A percentile compares a stretch with the other conserved stretches of the same genome.
These are phyloP conservation scores for Colletotrichum orchidophilum DNA, from an alignment of 2,329 filamentous ascomycete genomes.

Conservation along the genomic window DNA sequence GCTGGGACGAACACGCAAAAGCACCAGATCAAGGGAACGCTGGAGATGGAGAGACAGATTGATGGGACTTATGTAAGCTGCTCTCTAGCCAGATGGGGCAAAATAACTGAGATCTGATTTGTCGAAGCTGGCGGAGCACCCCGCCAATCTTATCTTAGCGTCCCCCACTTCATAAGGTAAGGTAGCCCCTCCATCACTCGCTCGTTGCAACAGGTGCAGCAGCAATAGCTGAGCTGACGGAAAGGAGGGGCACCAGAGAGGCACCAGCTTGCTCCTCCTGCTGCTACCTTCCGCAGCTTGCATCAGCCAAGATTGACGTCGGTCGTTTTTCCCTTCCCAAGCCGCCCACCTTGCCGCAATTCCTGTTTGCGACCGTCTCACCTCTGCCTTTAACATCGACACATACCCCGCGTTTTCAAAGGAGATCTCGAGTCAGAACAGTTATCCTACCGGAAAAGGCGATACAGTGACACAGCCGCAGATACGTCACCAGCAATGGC, in stretches of 20 bases:
- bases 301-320: conserved; percentile 33
- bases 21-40: neutral
- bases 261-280: neutral
- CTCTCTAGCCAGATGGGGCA: neutral
- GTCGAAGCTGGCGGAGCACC: neutral
- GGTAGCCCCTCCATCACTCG: conserved; percentile 13
- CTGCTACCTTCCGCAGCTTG: conserved; percentile 25
- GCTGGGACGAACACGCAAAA: neutral
- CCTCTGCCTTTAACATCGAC: neutral
- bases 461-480: neutral
- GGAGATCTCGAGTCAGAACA: neutral
- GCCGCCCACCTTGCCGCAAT: neutral
- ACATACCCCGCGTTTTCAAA: neutral
- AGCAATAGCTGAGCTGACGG: neutral
- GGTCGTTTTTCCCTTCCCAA: conserved; percentile 3
- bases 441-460: neutral
- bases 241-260: conserved; percentile 9
- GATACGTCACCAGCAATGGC: conserved; percentile 5
- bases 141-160: neutral
- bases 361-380: neutral
- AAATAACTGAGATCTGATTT: neutral
- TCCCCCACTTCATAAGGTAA: neutral
- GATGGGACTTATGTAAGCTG: neutral
- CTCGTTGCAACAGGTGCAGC: neutral
- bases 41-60: neutral